phyloP scores from a whole-genome alignment of 2,329 filamentous ascomycete species.

The Emydomyces testavorans region DNA sequence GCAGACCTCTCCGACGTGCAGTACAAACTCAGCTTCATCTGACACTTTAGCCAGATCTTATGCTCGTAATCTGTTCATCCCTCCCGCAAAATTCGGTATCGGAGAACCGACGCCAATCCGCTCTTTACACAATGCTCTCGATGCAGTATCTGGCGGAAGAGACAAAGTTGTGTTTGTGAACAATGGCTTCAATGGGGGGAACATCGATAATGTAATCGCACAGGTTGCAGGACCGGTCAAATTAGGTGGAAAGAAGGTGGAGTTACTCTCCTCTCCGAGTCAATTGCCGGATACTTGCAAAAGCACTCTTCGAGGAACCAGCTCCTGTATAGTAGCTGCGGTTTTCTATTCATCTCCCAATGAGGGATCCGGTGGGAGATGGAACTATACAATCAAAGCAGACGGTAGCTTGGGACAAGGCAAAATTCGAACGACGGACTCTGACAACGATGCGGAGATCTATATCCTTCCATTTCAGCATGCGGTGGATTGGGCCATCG shows the following conservation, averaged over 20 bases:
- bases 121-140: constrained; percentile 53
- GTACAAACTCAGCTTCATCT: background rate
- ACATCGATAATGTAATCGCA: constrained; percentile 61
- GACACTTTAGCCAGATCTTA: constrained; percentile 41
- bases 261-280: constrained; percentile 44
- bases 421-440: constrained; percentile 40
- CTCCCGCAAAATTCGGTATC: constrained; percentile 64
- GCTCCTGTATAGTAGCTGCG: constrained; percentile 60
- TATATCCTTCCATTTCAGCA: constrained; percentile 71
- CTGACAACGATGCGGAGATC: constrained; percentile 62
- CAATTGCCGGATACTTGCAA: constrained; percentile 53
- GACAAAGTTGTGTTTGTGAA: constrained; percentile 68
- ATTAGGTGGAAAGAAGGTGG: constrained; percentile 28
- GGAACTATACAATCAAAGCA: constrained; percentile 78
- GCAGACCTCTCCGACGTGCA: background rate
- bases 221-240: constrained; percentile 48
- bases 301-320: constrained; percentile 54
- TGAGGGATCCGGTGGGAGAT: constrained; percentile 54
- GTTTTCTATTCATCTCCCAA: constrained; percentile 64
- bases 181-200: constrained; percentile 55
- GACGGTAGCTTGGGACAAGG: constrained; percentile 62
- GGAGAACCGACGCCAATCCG: constrained; percentile 51
- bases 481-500: constrained; percentile 64
- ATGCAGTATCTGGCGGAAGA: constrained; percentile 46
- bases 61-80: constrained; percentile 71